Percentiles rank a stretch among this genome's conserved stretches.
phyloP scores from a whole-genome alignment of 225 moss, liverwort and hornwort genomes.

The Ulota crispa region DNA sequence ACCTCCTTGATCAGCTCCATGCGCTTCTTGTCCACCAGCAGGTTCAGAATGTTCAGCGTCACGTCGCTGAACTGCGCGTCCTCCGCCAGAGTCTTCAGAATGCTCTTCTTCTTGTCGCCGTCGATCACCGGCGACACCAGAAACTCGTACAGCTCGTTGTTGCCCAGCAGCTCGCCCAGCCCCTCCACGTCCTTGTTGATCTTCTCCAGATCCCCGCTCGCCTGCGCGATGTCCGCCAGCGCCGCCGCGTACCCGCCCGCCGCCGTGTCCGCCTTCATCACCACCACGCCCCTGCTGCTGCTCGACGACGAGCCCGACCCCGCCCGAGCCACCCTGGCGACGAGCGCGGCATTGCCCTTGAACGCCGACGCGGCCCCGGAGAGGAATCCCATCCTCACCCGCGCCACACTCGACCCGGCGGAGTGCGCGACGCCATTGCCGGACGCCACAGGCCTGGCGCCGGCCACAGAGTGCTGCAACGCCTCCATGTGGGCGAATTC shows the following conservation, averaged over 20 bases:
- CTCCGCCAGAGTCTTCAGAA: constrained; percentile 77
- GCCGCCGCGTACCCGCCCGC: constrained; percentile 79
- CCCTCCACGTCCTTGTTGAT: constrained; percentile 72
- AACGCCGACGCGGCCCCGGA: constrained; percentile 34
- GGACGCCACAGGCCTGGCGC: constrained; percentile 17
- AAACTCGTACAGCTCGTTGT: constrained; percentile 78
- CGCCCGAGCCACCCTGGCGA: constrained; percentile 25
- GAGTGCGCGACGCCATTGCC: constrained; percentile 10
- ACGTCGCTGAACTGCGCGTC: constrained; percentile 44
- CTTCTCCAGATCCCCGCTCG: constrained; percentile 57
- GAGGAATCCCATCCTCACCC: constrained; percentile 42
- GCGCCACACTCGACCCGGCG: constrained; percentile 29
- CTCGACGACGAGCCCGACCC: neutral
- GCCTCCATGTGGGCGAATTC: constrained; percentile 35
- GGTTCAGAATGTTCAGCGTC: constrained; percentile 66
- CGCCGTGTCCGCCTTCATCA: constrained; percentile 60
- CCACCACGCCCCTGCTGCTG: constrained; percentile 56
- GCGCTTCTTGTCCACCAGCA: constrained; percentile 79
- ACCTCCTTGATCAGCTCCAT: constrained; percentile 65
- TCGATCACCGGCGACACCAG: constrained; percentile 70
- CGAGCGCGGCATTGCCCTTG: constrained; percentile 31
- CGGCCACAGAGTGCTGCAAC: constrained; percentile 32
- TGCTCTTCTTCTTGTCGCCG: constrained; percentile 92
- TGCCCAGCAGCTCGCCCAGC: constrained; percentile 68
- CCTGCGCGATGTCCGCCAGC: constrained; percentile 77